Evolutionary conservation across 441 rosid genomes (phyloP), one percentile per base, ranked within the genome.

Genomic region (Biscutella auriculata): DNA sequence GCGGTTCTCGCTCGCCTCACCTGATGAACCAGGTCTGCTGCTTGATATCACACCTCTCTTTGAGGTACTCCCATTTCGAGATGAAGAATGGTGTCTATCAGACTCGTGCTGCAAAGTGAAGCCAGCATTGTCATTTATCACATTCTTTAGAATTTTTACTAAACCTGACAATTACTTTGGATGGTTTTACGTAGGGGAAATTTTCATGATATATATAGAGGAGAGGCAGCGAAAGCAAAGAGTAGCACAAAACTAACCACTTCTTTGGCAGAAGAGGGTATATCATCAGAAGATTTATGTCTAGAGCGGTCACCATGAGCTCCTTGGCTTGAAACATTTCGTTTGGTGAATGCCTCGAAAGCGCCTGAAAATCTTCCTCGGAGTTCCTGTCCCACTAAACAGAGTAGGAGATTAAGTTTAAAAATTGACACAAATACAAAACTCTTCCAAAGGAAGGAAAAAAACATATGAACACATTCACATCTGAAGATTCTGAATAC

Each of bases 361-460:
- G 83, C 85, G 43, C 87, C 82, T 19, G 85, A 57, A 6, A 74
- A 68, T 79, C 78, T 78, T 44, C 77, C 91, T 34, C 80, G 77
- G 32, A 79, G 70, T 34, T 83, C 87, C 70, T 77, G 82, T 51
- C 83, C 85, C 43, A 65, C 87, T 76, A 57, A 5, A 63, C 42
- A 27, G 23, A 61, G 39, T 32, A 46, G 40, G 40, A 14, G 51
- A 15, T 5, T 9, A 25, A 28, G 8, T 29, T 50, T 53, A 39
- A 17, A 48, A 8, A 37, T 16, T 2, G 32, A 32, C 27, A 59
- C 37, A 30, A 16, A 11, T 34, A 7, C 27, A 16, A 63, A 23
- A 49, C 15, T 15, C 3, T 16, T 27, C 11, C 23, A 1, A n/a
- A 0, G 26, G 10, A n/a, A n/a, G n/a, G n/a, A n/a, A 45, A 3